Percentiles rank a stretch among this genome's conserved stretches.
Evolutionary conservation across 2,329 filamentous ascomycete species (phyloP).

Genomic region (Stachybotrys chlorohalonatus): DNA sequence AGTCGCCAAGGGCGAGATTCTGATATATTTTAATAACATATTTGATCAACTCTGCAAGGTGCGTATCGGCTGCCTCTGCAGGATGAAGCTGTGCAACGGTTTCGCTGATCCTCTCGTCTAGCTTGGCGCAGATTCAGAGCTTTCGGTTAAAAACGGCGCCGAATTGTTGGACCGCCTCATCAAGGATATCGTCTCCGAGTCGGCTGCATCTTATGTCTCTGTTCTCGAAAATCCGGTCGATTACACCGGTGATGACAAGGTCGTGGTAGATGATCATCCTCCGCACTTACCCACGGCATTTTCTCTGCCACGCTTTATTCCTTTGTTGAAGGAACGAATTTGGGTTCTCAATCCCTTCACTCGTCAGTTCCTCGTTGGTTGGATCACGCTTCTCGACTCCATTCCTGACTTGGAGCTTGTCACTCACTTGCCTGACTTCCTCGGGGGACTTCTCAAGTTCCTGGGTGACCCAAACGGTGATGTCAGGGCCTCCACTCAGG

Average conservation of each 20-base stretch:
- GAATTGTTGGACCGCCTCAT: conserved; percentile 90
- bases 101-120: conserved; percentile 23
- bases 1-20: conserved; percentile 93
- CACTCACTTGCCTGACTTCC: conserved; percentile 82
- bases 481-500: conserved; percentile 89
- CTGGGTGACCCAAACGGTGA: conserved; percentile 85
- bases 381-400: conserved; percentile 90
- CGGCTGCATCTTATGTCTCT: conserved; percentile 88
- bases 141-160: conserved; percentile 96
- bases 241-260: conserved; percentile 34
- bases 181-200: conserved; percentile 94
- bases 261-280: conserved; percentile 33
- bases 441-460: conserved; percentile 83
- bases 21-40: conserved; percentile 96
- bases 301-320: conserved; percentile 83
- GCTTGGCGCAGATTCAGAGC: conserved; percentile 90
- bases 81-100: background rate
- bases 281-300: conserved; percentile 70
- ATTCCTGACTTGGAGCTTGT: conserved; percentile 96
- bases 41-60: conserved; percentile 97
- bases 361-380: conserved; percentile 87
- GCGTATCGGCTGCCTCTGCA: conserved; percentile 8
- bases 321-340: conserved; percentile 86
- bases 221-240: conserved; percentile 57
- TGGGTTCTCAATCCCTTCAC: conserved; percentile 93